A percentile compares a stretch with the other conserved stretches of the same genome.
Conservation (phyloP, 78 protist species). For the Cavenderia fasciculata region DNA sequence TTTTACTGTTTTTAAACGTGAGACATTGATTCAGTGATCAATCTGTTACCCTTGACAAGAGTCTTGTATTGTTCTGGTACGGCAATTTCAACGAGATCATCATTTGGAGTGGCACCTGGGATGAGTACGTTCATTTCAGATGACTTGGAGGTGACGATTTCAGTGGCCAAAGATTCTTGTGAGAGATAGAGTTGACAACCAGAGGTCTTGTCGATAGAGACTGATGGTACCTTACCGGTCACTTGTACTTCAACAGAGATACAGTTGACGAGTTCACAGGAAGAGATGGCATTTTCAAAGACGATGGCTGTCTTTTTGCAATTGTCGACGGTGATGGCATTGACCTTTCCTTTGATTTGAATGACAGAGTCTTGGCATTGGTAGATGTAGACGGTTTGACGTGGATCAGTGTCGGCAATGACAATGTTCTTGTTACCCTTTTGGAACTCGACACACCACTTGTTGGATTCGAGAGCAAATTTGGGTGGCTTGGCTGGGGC, state of each 20-base stretch:
- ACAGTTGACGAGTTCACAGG: conserved; percentile 90
- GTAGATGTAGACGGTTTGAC: conserved; percentile 87
- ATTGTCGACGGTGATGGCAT: conserved; percentile 86
- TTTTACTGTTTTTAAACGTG: conserved; percentile 79
- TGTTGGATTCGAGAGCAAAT: conserved; percentile 84
- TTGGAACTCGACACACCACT: conserved; percentile 91
- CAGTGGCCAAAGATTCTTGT: conserved; percentile 69
- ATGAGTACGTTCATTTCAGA: conserved; percentile 91
- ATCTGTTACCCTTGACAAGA: conserved; percentile 25
- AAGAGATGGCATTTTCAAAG: conserved; percentile 86
- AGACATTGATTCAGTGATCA: conserved; percentile 76
- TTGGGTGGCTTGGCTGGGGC: conserved; percentile 54
- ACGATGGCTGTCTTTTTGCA: conserved; percentile 92
- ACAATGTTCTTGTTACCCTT: conserved; percentile 57
- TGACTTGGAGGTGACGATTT: conserved; percentile 90
- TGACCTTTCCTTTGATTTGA: conserved; percentile 91
- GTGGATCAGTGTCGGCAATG: conserved; percentile 65
- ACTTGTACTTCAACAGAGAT: conserved; percentile 86
- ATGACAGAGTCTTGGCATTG: conserved; percentile 79
- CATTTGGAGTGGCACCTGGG: conserved; percentile 81
- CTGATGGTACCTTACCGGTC: conserved; percentile 74
- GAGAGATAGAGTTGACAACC: conserved; percentile 85
- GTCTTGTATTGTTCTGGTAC: conserved; percentile 92
- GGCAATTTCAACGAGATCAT: conserved; percentile 85
- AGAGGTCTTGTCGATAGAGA: conserved; percentile 91